A percentile compares a stretch with the other conserved stretches of the same genome.
Conservation (phyloP, 306 rosid genomes). For the Castanospermum australe region DNA sequence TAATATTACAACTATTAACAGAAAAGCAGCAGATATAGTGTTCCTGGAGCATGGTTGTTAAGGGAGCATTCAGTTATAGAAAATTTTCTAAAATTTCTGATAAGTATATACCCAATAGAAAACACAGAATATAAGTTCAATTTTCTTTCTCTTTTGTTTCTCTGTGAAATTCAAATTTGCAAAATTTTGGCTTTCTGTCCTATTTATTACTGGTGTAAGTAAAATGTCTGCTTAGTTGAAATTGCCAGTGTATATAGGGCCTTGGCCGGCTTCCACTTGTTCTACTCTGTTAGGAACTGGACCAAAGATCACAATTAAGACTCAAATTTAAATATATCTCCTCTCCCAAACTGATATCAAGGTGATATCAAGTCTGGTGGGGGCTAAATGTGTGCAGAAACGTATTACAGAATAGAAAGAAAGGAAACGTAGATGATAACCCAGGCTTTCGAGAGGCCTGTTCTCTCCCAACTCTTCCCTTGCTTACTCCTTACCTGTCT, state of each 20-base stretch:
- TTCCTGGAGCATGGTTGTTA: conserved; percentile 3
- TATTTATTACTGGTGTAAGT: neutral
- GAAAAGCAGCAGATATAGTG: neutral
- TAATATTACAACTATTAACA: neutral
- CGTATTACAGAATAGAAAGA: no score
- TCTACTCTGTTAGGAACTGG: no score
- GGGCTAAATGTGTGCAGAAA: no score
- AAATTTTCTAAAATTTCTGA: neutral
- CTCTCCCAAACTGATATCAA: no score
- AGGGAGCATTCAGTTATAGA: neutral
- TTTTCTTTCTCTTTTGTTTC: neutral
- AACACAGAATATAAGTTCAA: neutral
- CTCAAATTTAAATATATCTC: no score
- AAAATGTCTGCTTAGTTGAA: neutral
- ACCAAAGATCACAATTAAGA: no score
- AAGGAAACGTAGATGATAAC: no score
- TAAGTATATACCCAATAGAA: neutral
- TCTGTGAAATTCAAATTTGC: neutral
- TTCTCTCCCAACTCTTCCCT: no score
- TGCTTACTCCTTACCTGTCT: no score
- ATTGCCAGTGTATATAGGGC: neutral
- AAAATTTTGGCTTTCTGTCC: neutral
- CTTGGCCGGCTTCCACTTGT: neutral
- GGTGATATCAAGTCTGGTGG: no score
- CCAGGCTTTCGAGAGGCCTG: no score